These are phyloP conservation scores for Coniophora puteana DNA, from an alignment of 1,284 basidiomycete genomes.

Conservation along the genomic window DNA sequence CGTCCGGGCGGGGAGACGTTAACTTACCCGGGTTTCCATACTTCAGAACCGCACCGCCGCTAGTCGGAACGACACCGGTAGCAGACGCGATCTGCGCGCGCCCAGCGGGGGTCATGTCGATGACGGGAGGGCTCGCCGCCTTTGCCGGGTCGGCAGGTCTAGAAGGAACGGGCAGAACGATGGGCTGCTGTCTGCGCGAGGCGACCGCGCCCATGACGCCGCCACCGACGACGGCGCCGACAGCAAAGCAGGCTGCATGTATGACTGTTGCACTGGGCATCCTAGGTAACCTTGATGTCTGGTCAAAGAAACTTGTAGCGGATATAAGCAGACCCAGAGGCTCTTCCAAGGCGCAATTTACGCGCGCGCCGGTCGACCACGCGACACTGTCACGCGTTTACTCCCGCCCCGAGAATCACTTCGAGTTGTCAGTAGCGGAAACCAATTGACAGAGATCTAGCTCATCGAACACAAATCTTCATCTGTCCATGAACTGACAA, in stretches of 20 bases:
- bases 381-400: too few relatives aligned
- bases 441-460: too few relatives aligned
- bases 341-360: too few relatives aligned
- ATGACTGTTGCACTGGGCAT: constrained; percentile 46
- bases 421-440: too few relatives aligned
- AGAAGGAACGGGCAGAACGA: constrained; percentile 11
- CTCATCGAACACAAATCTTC: too few relatives aligned
- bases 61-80: constrained; percentile 17
- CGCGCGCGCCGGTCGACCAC: too few relatives aligned
- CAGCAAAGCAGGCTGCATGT: constrained; percentile 68
- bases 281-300: not conserved
- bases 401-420: too few relatives aligned
- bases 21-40: constrained; percentile 72
- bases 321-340: too few relatives aligned
- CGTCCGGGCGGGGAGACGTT: not conserved
- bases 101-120: constrained; percentile 35
- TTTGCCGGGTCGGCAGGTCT: constrained; percentile 10
- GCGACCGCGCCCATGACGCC: constrained; percentile 52
- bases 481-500: too few relatives aligned
- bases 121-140: constrained; percentile 23
- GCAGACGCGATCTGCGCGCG: constrained; percentile 27
- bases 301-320: not conserved
- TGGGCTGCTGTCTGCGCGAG: constrained; percentile 25
- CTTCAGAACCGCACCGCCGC: constrained; percentile 47
- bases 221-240: constrained; percentile 68